Percentiles rank a stretch among this genome's conserved stretches.
Conservation (phyloP, 345 rosid genomes). For the Euphorbia pulcherrima region DNA sequence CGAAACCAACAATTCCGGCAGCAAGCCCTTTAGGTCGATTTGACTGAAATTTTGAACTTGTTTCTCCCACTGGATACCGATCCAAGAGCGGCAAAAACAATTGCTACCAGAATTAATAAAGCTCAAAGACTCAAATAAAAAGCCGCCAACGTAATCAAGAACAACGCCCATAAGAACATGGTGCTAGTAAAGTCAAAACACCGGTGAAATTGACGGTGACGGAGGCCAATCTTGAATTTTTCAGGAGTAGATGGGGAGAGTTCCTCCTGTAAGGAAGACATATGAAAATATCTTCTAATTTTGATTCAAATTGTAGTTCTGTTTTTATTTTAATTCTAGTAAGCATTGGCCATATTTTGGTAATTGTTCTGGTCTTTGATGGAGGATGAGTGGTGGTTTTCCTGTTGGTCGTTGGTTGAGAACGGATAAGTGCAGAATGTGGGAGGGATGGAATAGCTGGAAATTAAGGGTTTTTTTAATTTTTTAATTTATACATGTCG, state of each 20-base stretch:
- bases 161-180: conserved; percentile 87
- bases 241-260: conserved; percentile 88
- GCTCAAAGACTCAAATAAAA: conserved; percentile 72
- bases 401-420: too few relatives aligned
- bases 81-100: conserved; percentile 22
- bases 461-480: too few relatives aligned
- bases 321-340: too few relatives aligned
- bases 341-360: too few relatives aligned
- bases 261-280: conserved; percentile 74
- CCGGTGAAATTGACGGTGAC: conserved; percentile 46
- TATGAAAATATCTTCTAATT: conserved; percentile 9
- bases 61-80: conserved; percentile 31
- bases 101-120: conserved; percentile 62
- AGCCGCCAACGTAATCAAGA: conserved; percentile 77
- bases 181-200: conserved; percentile 82
- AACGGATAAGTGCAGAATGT: too few relatives aligned
- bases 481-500: too few relatives aligned
- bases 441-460: too few relatives aligned
- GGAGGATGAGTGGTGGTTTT: too few relatives aligned
- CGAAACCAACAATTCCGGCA: conserved; percentile 38
- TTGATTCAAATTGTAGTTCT: too few relatives aligned
- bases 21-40: conserved; percentile 22
- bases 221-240: conserved; percentile 69
- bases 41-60: conserved; percentile 25
- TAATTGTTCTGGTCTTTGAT: too few relatives aligned